phyloP scores from a whole-genome alignment of 441 rosid genomes.

The Cnidoscolus chayamansa region DNA sequence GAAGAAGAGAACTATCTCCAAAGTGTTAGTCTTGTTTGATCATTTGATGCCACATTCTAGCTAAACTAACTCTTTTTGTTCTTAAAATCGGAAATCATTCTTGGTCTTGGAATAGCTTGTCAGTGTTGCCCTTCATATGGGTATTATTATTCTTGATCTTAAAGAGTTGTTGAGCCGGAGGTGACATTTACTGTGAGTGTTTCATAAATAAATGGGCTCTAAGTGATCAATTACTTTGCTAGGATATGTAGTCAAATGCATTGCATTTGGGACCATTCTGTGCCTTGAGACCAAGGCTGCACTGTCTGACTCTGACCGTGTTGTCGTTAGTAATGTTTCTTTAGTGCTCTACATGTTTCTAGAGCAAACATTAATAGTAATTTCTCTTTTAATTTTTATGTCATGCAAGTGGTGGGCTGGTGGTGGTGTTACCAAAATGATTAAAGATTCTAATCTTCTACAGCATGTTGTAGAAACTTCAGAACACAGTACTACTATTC shows the following conservation, averaged over 20 bases:
- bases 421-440: slow-evolving; percentile 12
- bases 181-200: background rate
- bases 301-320: background rate
- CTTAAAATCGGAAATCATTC: background rate
- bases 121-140: background rate
- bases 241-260: background rate
- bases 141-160: too few species aligned
- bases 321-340: slow-evolving; percentile 1
- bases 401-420: slow-evolving; percentile 9
- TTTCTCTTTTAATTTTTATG: background rate
- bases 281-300: slow-evolving; percentile 2
- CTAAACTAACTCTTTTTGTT: background rate
- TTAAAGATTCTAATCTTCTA: slow-evolving; percentile 1
- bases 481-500: background rate
- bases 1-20: background rate
- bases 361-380: background rate
- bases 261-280: background rate
- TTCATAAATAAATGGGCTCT: background rate
- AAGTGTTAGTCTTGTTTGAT: background rate
- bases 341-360: slow-evolving; percentile 9
- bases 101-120: slow-evolving; percentile 1
- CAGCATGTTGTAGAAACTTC: slow-evolving; percentile 9
- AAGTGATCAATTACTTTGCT: background rate
- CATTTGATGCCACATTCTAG: background rate
- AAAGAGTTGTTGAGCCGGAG: background rate